These are phyloP conservation scores for Russula compacta DNA, from an alignment of 768 basidiomycete species.

Conservation along the genomic window DNA sequence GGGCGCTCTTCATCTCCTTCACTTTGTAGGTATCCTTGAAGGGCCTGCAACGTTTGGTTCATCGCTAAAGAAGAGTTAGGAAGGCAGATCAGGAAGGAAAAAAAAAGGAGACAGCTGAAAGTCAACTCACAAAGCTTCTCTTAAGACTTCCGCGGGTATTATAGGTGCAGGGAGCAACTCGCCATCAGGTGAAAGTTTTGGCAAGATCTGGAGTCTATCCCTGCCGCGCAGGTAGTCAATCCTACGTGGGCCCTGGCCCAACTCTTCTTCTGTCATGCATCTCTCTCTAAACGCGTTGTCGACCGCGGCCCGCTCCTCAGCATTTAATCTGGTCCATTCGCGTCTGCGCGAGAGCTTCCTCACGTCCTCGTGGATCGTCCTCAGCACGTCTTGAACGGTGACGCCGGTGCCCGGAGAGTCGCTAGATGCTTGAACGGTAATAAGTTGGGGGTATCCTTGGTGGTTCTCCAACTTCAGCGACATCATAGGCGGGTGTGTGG, in stretches of 20 bases:
- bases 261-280: conserved; percentile 6
- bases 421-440: neutral
- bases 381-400: conserved; percentile 10
- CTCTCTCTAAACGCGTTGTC: conserved; percentile 6
- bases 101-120: neutral
- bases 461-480: conserved; percentile 7
- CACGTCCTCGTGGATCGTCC: conserved; percentile 1
- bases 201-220: conserved; percentile 5
- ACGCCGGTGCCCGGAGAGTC: neutral
- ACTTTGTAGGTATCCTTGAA: conserved; percentile 10
- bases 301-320: neutral
- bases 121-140: conserved; percentile 4
- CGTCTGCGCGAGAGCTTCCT: conserved; percentile 8
- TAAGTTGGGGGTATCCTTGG: conserved; percentile 8
- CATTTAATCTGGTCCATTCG: conserved; percentile 5
- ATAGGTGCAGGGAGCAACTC: neutral
- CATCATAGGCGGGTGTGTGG: conserved; percentile 1
- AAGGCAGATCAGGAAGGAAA: neutral
- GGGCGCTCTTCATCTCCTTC: neutral
- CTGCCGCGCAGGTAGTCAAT: conserved; percentile 11
- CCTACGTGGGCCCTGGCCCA: conserved; percentile 11
- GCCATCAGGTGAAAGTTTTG: conserved; percentile 6
- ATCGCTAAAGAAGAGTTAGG: neutral
- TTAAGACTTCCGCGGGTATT: neutral
- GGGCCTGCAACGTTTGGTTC: conserved; percentile 8